Base-by-base conservation (phyloP, 352 stramenopile species). In the Globisporangium canariense region DNA sequence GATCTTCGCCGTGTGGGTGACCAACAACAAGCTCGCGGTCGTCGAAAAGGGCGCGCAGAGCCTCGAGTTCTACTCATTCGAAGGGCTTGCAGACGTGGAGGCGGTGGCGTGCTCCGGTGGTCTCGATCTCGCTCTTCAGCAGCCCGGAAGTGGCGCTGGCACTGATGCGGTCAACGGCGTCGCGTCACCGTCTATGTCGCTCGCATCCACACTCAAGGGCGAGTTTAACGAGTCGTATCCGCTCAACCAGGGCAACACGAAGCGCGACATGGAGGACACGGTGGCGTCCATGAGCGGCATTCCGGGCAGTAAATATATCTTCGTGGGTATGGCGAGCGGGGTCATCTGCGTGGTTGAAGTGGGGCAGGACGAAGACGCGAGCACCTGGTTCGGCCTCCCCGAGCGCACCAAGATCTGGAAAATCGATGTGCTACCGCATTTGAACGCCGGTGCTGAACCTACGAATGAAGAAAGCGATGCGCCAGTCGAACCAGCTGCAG, bases 1-100 rank as follows among this genome's bases (percentile, higher is more conserved):
- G n/a, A 28, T 93, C 3, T 89, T 70, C 61, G 74, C 80, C 18
- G 62, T 75, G 30, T 93, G 84, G 84, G 55, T 86, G 43, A 64
- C 64, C 1, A 71, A 78, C 34, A 66, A 90, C 50, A 70, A 72
- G n/a, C 74, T 93, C 50, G 84, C 81, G 8, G 77, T 93, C 18
- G 77, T 90, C 7, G 77, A 90, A 58, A 76, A 78, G 55, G 77
- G 78, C 56, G 68, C 79, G 28, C 72, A 81, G 64, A 66, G 57
- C 32, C 73, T 90, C 61, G 84, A 93, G 67, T 86, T 93, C 49
- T 93, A 91, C 60, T 68, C 70, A 6, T 90, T 91, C 38, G 74
- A 88, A 14, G 82, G 79, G 6, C 74, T 91, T 0, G 50, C 58
- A 3, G 43, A 61, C n/a, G 52, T 78, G 22, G 53, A 66, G 20